A percentile compares a stretch with the other conserved stretches of the same genome.
These are phyloP conservation scores for Rhodotorula mucilaginosa DNA, from an alignment of 1,284 basidiomycete species.

Conservation along the genomic window DNA sequence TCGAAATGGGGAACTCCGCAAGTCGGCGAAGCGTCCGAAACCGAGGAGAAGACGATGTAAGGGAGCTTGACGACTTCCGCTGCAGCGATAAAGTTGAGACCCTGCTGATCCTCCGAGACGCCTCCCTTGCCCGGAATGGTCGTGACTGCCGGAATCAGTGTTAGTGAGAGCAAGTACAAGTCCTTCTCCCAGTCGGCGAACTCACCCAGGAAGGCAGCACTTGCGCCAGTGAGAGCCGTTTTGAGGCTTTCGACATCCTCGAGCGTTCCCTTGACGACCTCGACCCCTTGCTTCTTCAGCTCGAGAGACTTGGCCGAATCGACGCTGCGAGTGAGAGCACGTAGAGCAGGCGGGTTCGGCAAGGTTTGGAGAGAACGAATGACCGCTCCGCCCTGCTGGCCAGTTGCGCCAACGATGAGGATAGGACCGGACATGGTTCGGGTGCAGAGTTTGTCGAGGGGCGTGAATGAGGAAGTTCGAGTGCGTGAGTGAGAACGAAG, in stretches of 20 bases:
- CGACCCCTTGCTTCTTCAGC: constrained; percentile 13
- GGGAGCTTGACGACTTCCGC: constrained; percentile 4
- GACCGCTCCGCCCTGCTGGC: constrained; percentile 11
- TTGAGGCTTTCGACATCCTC: constrained; percentile 3
- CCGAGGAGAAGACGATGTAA: constrained; percentile 25
- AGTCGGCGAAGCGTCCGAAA: constrained; percentile 13
- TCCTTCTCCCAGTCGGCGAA: background rate
- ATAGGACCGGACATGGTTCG: background rate
- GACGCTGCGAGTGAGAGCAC: constrained; percentile 11
- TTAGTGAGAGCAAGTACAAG: too few relatives aligned
- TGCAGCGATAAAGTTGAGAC: constrained; percentile 15
- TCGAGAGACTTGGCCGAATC: background rate
- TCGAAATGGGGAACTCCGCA: constrained; percentile 26
- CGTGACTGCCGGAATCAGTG: constrained; percentile 3
- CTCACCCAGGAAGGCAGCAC: constrained; percentile 15
- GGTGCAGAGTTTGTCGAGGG: too few relatives aligned
- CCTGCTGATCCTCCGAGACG: constrained; percentile 19
- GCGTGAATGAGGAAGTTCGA: too few relatives aligned
- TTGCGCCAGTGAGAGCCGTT: background rate
- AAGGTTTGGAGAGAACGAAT: background rate
- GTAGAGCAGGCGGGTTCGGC: background rate
- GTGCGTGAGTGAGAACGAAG: too few relatives aligned
- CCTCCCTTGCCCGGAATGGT: background rate
- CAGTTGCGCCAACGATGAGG: constrained; percentile 22
- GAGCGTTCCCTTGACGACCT: constrained; percentile 15